Conservation (phyloP, 208 protist species). For the Entamoeba moshkovskii region DNA sequence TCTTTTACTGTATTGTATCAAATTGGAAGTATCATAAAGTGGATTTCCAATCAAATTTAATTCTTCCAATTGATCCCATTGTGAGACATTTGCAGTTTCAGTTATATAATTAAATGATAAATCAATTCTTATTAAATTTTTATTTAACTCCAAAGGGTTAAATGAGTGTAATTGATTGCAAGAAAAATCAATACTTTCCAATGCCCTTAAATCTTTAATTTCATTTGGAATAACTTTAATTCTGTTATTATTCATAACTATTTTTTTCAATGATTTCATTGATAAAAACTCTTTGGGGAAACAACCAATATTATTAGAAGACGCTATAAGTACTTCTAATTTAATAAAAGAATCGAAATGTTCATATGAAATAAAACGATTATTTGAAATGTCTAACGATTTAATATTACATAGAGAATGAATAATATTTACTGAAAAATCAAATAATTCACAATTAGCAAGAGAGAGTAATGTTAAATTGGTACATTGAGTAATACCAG, state of each 20-base stretch:
- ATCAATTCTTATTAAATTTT: not conserved
- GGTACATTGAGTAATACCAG: not conserved
- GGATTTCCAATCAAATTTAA: not conserved
- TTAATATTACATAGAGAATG: not conserved
- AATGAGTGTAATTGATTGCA: not conserved
- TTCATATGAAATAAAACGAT: not conserved
- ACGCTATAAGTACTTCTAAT: not conserved
- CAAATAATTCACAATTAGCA: not conserved
- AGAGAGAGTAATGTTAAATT: not conserved
- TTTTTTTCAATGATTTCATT: not conserved
- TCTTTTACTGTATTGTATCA: not conserved
- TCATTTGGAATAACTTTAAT: not conserved
- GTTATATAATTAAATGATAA: not conserved
- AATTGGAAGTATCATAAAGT: not conserved
- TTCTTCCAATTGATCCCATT: not conserved
- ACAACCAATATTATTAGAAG: not conserved
- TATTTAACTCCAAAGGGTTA: not conserved
- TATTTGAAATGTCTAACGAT: not conserved
- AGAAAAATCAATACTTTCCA: not conserved
- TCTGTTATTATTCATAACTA: not conserved
- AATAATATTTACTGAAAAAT: not conserved
- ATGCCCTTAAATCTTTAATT: not conserved
- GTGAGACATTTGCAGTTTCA: not conserved
- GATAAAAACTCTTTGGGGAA: not conserved
- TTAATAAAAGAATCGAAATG: not conserved